Conservation (phyloP, 495 filamentous ascomycete species). For the Penicillium paxilli region DNA sequence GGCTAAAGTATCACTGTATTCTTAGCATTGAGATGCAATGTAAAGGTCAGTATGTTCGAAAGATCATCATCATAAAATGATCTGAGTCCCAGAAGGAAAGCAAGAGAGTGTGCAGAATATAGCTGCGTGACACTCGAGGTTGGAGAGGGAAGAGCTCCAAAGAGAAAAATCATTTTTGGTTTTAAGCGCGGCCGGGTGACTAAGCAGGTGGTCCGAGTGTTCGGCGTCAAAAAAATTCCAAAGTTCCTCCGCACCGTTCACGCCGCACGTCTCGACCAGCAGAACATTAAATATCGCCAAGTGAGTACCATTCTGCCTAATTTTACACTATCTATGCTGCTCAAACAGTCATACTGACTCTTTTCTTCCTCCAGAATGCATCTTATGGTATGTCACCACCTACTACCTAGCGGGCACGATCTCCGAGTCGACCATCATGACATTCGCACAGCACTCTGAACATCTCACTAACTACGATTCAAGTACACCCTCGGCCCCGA, state of each 20-base stretch:
- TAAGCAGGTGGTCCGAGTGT: constrained; percentile 29
- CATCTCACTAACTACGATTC: constrained; percentile 14
- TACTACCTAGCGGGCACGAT: constrained; percentile 1
- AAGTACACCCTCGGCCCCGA: constrained; percentile 74
- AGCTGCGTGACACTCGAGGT: background rate
- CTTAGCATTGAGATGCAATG: background rate
- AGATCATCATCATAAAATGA: background rate
- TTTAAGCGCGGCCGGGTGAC: constrained; percentile 35
- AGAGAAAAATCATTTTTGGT: constrained; percentile 6
- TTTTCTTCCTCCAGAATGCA: constrained; percentile 41
- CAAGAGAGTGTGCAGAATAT: background rate
- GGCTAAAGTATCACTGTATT: constrained; percentile 1
- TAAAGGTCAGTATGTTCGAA: background rate
- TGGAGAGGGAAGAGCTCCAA: background rate
- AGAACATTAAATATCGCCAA: constrained; percentile 24
- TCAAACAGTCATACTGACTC: constrained; percentile 16
- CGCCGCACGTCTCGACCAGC: background rate
- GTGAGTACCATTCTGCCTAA: constrained; percentile 22
- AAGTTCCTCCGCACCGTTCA: constrained; percentile 28
- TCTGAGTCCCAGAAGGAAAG: background rate
- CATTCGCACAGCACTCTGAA: background rate
- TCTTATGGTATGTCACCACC: constrained; percentile 47
- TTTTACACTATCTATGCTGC: background rate
- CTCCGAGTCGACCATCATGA: constrained; percentile 2
- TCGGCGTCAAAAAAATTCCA: constrained; percentile 28